Conservation (phyloP, 164 flowering plant species). For the Dillenia turbinata region DNA sequence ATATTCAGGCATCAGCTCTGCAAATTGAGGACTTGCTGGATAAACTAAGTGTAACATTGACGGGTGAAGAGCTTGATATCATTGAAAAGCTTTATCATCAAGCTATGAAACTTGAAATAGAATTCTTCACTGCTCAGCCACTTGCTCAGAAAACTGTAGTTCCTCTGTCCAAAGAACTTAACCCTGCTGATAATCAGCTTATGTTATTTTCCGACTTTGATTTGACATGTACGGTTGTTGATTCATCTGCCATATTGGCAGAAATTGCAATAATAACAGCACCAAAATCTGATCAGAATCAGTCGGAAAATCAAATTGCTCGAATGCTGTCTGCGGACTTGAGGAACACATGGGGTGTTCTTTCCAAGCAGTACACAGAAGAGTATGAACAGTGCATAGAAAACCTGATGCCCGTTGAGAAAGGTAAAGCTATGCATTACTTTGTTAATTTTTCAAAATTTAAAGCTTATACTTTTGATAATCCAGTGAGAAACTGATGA, state of each 20-base stretch:
- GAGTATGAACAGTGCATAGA: slow-evolving; percentile 91
- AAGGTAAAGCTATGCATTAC: slow-evolving; percentile 34
- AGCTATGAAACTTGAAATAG: slow-evolving; percentile 85
- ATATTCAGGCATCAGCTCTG: slow-evolving; percentile 57
- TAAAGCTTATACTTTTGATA: neutral
- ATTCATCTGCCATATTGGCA: slow-evolving; percentile 95
- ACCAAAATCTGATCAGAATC: slow-evolving; percentile 60
- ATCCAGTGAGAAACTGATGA: neutral
- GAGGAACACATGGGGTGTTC: slow-evolving; percentile 72
- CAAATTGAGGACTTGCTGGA: slow-evolving; percentile 88
- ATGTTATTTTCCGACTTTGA: slow-evolving; percentile 91
- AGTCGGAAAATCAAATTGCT: slow-evolving; percentile 33
- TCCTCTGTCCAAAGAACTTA: slow-evolving; percentile 58
- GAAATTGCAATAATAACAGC: slow-evolving; percentile 89
- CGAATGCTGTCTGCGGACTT: slow-evolving; percentile 73
- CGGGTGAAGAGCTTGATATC: slow-evolving; percentile 88
- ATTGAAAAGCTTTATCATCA: slow-evolving; percentile 90
- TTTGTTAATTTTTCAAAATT: slow-evolving; percentile 1
- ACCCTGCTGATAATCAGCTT: slow-evolving; percentile 43
- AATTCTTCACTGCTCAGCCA: slow-evolving; percentile 80
- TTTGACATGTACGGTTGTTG: slow-evolving; percentile 89
- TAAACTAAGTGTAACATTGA: slow-evolving; percentile 85
- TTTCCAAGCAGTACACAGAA: slow-evolving; percentile 77
- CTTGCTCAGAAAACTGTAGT: slow-evolving; percentile 54
- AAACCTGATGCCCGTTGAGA: slow-evolving; percentile 43